A percentile compares a stretch with the other conserved stretches of the same genome.
phyloP scores from a whole-genome alignment of 2,329 filamentous ascomycete species.

The Clonostachys sp. region DNA sequence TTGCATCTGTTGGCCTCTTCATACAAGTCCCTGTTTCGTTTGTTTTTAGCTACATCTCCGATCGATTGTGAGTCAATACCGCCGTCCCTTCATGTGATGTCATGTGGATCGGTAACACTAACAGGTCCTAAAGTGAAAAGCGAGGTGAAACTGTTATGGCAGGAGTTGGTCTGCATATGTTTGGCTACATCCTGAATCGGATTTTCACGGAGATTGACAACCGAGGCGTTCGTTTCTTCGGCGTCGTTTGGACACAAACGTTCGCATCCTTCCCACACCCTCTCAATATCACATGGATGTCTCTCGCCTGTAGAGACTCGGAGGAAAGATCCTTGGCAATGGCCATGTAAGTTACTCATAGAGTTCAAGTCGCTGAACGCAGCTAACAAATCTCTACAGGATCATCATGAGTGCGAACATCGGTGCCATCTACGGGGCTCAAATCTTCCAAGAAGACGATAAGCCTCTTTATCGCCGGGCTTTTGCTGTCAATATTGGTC shows the following conservation, averaged over 20 bases:
- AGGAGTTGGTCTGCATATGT: conserved; percentile 38
- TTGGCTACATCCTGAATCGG: conserved; percentile 50
- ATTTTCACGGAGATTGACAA: conserved; percentile 38
- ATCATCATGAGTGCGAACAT: conserved; percentile 60
- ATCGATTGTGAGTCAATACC: conserved; percentile 36
- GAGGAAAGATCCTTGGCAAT: conserved; percentile 55
- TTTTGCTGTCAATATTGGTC: conserved; percentile 38
- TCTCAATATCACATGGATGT: conserved; percentile 58
- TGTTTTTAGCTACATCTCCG: conserved; percentile 45
- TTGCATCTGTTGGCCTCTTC: conserved; percentile 49
- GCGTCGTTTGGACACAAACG: conserved; percentile 49
- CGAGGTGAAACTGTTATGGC: conserved; percentile 48
- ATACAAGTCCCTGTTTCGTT: conserved; percentile 47
- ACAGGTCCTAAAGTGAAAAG: conserved; percentile 24
- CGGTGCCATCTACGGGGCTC: conserved; percentile 55
- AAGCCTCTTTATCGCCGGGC: conserved; percentile 43
- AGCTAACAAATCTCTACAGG: conserved; percentile 13
- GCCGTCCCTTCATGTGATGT: neutral
- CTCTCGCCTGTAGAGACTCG: conserved; percentile 48
- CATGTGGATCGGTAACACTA: neutral
- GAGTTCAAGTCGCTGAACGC: no score
- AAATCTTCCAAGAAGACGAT: conserved; percentile 53
- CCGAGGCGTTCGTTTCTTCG: conserved; percentile 43
- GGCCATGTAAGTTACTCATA: conserved; percentile 39
- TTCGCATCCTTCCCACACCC: conserved; percentile 53